Evolutionary conservation across 805 yeast genomes (phyloP).

Genomic region (Hanseniaspora nectarophila): DNA sequence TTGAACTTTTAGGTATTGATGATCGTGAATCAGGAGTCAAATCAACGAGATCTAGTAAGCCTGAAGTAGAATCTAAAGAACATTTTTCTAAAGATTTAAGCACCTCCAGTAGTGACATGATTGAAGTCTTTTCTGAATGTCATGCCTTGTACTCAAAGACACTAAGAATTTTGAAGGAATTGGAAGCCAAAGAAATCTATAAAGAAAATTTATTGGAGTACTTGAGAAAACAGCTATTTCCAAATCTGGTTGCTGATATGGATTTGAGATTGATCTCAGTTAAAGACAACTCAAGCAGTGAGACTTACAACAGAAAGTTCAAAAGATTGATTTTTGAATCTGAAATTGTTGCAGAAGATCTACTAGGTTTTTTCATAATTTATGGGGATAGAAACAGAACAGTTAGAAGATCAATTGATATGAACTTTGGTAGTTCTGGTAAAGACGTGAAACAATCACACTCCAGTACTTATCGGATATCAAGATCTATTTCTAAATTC

Average conservation of each 20-base stretch:
- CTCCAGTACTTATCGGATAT: neutral
- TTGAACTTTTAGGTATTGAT: conserved; percentile 6
- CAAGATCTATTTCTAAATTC: conserved; percentile 11
- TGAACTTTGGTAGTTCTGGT: neutral
- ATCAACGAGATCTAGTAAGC: neutral
- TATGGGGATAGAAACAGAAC: conserved; percentile 4
- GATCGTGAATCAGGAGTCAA: neutral
- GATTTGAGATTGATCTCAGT: neutral
- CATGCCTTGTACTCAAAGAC: conserved; percentile 20
- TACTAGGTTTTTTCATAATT: conserved; percentile 4
- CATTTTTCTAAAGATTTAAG: neutral
- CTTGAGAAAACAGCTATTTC: neutral
- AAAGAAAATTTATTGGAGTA: neutral
- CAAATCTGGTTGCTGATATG: neutral
- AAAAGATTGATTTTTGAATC: conserved; percentile 2
- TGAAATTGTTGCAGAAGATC: neutral
- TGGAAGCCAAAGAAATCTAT: conserved; percentile 19
- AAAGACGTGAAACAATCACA: neutral
- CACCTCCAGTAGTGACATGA: conserved; percentile 11
- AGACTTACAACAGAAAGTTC: neutral
- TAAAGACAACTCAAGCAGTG: neutral
- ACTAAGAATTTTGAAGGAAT: conserved; percentile 20
- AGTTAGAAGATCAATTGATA: neutral
- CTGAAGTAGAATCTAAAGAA: neutral
- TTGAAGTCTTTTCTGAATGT: conserved; percentile 23